A percentile compares a stretch with the other conserved stretches of the same genome.
Evolutionary conservation across 805 yeast genomes (phyloP).

Genomic region (Candida succiphila): DNA sequence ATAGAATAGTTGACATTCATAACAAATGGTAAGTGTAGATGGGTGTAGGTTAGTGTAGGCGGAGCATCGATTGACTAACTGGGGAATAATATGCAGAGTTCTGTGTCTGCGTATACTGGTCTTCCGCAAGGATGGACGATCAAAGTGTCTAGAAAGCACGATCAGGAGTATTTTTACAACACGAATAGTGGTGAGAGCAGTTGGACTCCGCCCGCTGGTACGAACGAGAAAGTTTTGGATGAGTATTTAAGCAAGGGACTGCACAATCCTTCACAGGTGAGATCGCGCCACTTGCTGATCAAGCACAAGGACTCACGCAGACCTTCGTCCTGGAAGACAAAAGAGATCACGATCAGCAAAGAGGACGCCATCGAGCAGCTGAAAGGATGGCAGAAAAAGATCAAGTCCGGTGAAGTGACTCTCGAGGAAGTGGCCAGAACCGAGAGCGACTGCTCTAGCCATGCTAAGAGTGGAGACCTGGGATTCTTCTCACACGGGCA

Average conservation of each 20-base stretch:
- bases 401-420: constrained; percentile 53
- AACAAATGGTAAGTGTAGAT: too few relatives aligned
- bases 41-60: too few relatives aligned
- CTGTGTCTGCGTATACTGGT: constrained; percentile 48
- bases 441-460: constrained; percentile 85
- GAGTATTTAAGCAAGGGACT: constrained; percentile 38
- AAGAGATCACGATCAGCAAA: constrained; percentile 65
- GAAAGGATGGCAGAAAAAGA: constrained; percentile 44
- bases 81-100: too few relatives aligned
- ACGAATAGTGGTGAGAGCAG: constrained; percentile 60
- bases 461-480: constrained; percentile 81
- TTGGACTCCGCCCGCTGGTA: constrained; percentile 89
- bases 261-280: constrained; percentile 55
- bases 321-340: constrained; percentile 82
- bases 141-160: constrained; percentile 65
- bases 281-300: constrained; percentile 73
- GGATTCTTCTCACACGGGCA: constrained; percentile 84
- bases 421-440: constrained; percentile 68
- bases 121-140: constrained; percentile 83
- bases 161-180: constrained; percentile 77
- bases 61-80: too few relatives aligned
- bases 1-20: too few relatives aligned
- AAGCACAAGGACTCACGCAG: constrained; percentile 80
- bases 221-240: constrained; percentile 51
- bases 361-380: constrained; percentile 73